Base-by-base conservation (phyloP, 805 yeast genomes). In the Candida krabiensis region DNA sequence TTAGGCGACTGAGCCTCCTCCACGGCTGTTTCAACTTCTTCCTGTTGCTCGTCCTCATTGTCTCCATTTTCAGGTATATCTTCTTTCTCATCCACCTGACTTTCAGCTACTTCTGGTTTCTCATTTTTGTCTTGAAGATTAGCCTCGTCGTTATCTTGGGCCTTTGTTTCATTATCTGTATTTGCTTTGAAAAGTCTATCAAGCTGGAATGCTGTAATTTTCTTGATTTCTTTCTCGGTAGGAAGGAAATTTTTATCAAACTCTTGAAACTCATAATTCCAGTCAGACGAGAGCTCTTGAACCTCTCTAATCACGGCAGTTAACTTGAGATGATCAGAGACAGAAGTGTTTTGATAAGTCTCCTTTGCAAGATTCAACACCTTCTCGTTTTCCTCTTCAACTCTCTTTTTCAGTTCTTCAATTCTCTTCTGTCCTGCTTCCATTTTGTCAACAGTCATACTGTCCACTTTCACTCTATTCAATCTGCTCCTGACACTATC, bases 221-320 rank as follows among this genome's bases (percentile, higher is more conserved):
- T 73, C 4, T 95, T 81, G 49, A 93, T 86, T 70, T 93, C 99
- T 53, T 83, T 86, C 59, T 93, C 98, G 7, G 95, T 80, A 1
- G 98, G 98, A 43, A 91, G 72, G 55, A 75, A 93, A 15, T 72
- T 71, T 30, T 73, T 73, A 43, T 86, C 97, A 64, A 93, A 91
- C 6, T 78, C 84, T 25, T 78, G 73, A 52, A 93, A 89, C 40
- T 83, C 95, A 16, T 63, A 52, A 61, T 91, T 96, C 98, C 98
- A 93, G 28, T 70, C 75, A 16, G 87, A 89, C 3, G 95, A 90
- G 19, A 81, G 64, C 40, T 84, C 89, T 53, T 91, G 96, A 13
- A 91, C 69, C 24, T 74, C 74, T 50, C 91, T 68, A 19, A 89
- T 63, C 2, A 85, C 74, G 0, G 75, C 64, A 53, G 95, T 93